These are phyloP conservation scores for Polychaeton citri DNA, from an alignment of 2,329 filamentous ascomycete species.

Conservation along the genomic window DNA sequence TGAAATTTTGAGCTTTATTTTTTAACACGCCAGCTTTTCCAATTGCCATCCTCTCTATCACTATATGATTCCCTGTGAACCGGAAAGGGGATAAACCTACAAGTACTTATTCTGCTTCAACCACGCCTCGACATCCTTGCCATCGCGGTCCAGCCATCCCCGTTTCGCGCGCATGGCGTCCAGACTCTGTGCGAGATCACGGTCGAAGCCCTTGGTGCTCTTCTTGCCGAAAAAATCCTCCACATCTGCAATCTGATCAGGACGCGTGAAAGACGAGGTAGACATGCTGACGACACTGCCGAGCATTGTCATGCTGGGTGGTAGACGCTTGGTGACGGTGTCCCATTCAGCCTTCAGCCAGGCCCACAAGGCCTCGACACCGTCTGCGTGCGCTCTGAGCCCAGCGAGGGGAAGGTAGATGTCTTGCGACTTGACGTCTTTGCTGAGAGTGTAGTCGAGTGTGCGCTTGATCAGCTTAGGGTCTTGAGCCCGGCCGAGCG, in stretches of 20 bases:
- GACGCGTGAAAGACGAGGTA: constrained; percentile 65
- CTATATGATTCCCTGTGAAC: too few species aligned
- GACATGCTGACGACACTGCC: constrained; percentile 72
- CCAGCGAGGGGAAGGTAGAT: constrained; percentile 78
- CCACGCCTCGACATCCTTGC: constrained; percentile 62
- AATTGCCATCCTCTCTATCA: too few species aligned
- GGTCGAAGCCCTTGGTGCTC: constrained; percentile 78
- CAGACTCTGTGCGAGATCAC: constrained; percentile 76
- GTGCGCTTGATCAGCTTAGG: constrained; percentile 72
- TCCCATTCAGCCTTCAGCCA: constrained; percentile 89
- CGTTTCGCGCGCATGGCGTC: constrained; percentile 77
- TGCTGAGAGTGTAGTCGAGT: constrained; percentile 58
- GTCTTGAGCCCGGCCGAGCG: constrained; percentile 64
- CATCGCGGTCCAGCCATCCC: constrained; percentile 65
- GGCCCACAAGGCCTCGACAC: constrained; percentile 64
- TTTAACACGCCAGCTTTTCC: too few species aligned
- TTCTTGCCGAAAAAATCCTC: constrained; percentile 69
- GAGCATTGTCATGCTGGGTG: constrained; percentile 76
- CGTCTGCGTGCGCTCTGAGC: constrained; percentile 61
- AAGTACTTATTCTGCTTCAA: constrained; percentile 53
- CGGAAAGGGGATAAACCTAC: constrained; percentile 10
- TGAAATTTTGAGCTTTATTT: too few species aligned
- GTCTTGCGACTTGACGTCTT: constrained; percentile 86
- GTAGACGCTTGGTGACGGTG: constrained; percentile 64
- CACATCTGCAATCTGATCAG: constrained; percentile 62